Percentiles rank a stretch among this genome's conserved stretches.
Conservation (phyloP, 805 yeast genomes). For the Candida koratica region DNA sequence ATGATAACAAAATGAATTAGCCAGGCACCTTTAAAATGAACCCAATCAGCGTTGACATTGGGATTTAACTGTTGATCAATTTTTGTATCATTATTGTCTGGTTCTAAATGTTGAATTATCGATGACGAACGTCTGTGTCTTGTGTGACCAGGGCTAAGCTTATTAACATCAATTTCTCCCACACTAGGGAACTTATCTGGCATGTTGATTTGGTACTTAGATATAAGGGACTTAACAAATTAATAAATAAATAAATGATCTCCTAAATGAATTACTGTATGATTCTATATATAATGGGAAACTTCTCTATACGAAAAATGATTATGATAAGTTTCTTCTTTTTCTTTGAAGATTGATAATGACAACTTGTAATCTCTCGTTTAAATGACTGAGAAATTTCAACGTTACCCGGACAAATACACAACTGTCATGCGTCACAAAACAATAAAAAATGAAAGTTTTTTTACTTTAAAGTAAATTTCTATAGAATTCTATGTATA, state of each 20-base stretch:
- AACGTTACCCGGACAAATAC: constrained; percentile 6
- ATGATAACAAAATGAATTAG: constrained; percentile 83
- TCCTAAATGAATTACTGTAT: too few relatives aligned
- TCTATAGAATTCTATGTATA: too few relatives aligned
- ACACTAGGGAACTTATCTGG: constrained; percentile 13
- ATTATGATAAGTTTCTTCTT: too few relatives aligned
- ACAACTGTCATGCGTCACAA: too few relatives aligned
- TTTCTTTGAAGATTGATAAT: too few relatives aligned
- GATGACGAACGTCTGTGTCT: constrained; percentile 76
- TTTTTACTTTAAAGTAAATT: too few relatives aligned
- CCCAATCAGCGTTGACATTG: constrained; percentile 94
- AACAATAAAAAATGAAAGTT: too few relatives aligned
- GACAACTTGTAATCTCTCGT: constrained; percentile 5
- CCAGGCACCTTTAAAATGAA: constrained; percentile 96
- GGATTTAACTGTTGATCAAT: constrained; percentile 87
- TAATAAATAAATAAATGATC: neutral
- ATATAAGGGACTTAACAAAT: too few relatives aligned
- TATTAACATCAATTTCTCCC: constrained; percentile 10
- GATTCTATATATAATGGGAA: too few relatives aligned
- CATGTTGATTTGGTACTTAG: constrained; percentile 2
- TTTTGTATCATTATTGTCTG: constrained; percentile 86
- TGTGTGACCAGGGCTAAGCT: constrained; percentile 27
- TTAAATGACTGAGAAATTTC: constrained; percentile 7
- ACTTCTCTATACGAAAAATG: too few relatives aligned
- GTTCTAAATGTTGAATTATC: constrained; percentile 84